phyloP scores from a whole-genome alignment of 441 rosid species.

The Mallotus repandus region DNA sequence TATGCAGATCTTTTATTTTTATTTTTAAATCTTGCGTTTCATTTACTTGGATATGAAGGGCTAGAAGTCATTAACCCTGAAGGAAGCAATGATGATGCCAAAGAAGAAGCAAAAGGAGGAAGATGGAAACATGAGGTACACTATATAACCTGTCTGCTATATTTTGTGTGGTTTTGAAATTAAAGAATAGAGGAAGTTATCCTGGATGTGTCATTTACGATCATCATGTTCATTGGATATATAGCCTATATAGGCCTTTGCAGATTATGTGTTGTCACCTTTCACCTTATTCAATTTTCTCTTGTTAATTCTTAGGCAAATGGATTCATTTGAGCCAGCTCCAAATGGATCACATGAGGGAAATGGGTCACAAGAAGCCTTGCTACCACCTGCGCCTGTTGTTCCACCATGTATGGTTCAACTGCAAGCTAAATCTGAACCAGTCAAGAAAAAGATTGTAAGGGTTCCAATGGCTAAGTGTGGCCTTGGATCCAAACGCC shows the following conservation, averaged over 20 bases:
- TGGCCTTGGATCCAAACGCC: constrained; percentile 51
- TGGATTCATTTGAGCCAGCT: constrained; percentile 27
- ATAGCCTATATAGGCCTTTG: not conserved
- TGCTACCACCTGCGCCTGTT: constrained; percentile 55
- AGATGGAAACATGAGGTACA: constrained; percentile 92
- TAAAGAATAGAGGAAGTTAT: not conserved
- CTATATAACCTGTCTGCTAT: not conserved
- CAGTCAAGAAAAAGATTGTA: constrained; percentile 39
- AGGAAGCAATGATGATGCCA: constrained; percentile 93
- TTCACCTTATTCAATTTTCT: too few species aligned
- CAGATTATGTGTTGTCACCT: not conserved
- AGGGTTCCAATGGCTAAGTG: constrained; percentile 52
- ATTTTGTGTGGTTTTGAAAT: not conserved
- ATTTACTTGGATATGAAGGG: constrained; percentile 81
- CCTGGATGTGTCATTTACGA: too few species aligned
- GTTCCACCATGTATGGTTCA: constrained; percentile 48
- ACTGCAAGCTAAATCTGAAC: constrained; percentile 30
- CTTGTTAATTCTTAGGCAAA: constrained; percentile 6
- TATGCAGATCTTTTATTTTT: not conserved
- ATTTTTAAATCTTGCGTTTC: not conserved
- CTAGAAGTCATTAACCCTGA: constrained; percentile 91
- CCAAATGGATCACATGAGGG: constrained; percentile 28
- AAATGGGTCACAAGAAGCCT: constrained; percentile 28
- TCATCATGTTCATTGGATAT: too few species aligned
- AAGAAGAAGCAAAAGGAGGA: constrained; percentile 88